Percentiles rank a stretch among this genome's conserved stretches.
phyloP scores from a whole-genome alignment of 257 asterid genomes.

The Agastache rugosa region DNA sequence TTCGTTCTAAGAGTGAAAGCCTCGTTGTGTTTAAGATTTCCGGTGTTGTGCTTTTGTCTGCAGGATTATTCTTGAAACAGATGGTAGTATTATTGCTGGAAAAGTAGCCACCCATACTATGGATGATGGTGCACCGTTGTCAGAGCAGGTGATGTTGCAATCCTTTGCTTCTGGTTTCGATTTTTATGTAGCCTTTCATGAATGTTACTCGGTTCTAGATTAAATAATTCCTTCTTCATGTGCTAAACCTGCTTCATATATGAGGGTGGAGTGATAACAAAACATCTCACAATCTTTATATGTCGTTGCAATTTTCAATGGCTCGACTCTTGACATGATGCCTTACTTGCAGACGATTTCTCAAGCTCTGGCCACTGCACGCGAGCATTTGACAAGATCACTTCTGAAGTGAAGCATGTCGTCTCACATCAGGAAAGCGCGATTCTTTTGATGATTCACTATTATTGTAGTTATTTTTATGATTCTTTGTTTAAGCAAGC shows the following conservation, averaged over 20 bases:
- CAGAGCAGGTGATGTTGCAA: slow-evolving; percentile 75
- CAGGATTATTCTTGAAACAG: slow-evolving; percentile 94
- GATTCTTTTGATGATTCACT: slow-evolving; percentile 24
- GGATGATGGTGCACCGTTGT: slow-evolving; percentile 86
- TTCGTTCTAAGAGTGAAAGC: background rate
- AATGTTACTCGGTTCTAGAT: background rate
- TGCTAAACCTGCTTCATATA: background rate
- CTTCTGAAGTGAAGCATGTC: slow-evolving; percentile 35
- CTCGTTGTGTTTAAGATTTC: background rate
- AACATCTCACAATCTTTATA: background rate
- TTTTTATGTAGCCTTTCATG: background rate
- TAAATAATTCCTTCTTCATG: background rate
- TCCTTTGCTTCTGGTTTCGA: background rate
- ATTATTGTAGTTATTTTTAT: background rate
- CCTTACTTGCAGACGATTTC: slow-evolving; percentile 43
- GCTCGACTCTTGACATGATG: background rate
- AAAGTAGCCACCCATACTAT: slow-evolving; percentile 78
- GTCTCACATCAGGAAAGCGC: background rate
- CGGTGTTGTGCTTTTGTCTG: background rate
- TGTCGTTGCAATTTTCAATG: background rate
- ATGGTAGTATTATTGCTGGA: slow-evolving; percentile 84
- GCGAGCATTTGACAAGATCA: slow-evolving; percentile 47
- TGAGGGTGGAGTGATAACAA: background rate
- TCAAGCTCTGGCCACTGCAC: slow-evolving; percentile 48
- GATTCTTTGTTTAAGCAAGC: background rate